These are phyloP conservation scores for Marsdenia floribunda DNA, from an alignment of 257 asterid genomes.

Conservation along the genomic window DNA sequence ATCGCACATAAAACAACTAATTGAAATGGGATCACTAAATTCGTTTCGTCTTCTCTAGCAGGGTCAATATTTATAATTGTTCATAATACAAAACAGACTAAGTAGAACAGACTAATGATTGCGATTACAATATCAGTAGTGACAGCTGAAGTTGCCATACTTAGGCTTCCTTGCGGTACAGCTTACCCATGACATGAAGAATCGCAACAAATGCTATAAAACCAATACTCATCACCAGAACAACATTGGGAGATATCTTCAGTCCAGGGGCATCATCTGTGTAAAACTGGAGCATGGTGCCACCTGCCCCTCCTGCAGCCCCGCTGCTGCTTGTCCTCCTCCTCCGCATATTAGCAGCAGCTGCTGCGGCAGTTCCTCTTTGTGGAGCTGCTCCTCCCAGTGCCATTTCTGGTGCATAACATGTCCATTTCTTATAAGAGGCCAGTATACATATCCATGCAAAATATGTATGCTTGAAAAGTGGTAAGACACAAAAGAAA, in stretches of 20 bases:
- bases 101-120: no score
- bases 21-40: no score
- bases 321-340: slow-evolving; percentile 29
- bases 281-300: slow-evolving; percentile 37
- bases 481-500: neutral
- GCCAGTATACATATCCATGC: neutral
- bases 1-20: no score
- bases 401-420: slow-evolving; percentile 22
- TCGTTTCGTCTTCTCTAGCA: no score
- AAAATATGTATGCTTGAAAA: neutral
- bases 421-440: slow-evolving; percentile 9
- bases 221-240: slow-evolving; percentile 41
- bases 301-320: slow-evolving; percentile 29
- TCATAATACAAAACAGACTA: no score
- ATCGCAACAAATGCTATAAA: slow-evolving; percentile 36
- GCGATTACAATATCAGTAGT: no score
- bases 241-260: slow-evolving; percentile 36
- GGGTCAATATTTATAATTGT: no score
- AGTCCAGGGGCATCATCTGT: slow-evolving; percentile 40
- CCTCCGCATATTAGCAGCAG: slow-evolving; percentile 33
- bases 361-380: slow-evolving; percentile 39
- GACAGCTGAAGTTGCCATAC: neutral
- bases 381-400: slow-evolving; percentile 32
- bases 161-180: slow-evolving; percentile 28
- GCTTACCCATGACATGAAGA: slow-evolving; percentile 38